Base-by-base conservation (phyloP, 2,329 filamentous ascomycete genomes). In the Diplodia intermedia region DNA sequence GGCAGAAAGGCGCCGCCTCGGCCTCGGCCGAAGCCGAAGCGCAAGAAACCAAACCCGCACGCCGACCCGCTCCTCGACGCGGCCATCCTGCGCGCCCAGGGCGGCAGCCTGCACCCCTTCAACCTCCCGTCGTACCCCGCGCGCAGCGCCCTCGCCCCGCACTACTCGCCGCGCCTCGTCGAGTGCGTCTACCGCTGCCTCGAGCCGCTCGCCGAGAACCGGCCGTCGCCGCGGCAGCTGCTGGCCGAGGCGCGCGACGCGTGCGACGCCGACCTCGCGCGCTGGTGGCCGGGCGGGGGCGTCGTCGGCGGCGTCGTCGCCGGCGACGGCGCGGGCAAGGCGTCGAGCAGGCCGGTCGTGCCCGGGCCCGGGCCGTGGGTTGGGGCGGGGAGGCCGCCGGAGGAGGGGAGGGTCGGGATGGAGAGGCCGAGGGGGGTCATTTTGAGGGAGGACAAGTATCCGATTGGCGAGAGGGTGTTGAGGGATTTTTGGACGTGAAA, bases 171-270 rank as follows among this genome's bases (percentile, higher is more conserved):
- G 0, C 33, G 56, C 31, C 38, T 60, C 11, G 56, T 60, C 20
- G 56, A 60, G 38, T n/a, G 12, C 36, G 56, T 47, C 14, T 60
- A 31, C 56, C 33, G 56, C 31, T 43, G 36, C 36, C 38, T 60
- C n/a, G 56, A 43, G 20, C 36, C 56, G 23, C 12, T 18, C 2
- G 20, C n/a, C 4, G 38, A 4, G 20, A 23, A 18, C 6, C 33
- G 55, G 12, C 55, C 55, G 5, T 3, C 12, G 1, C 4, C 26
- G 38, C 4, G 1, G 14, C 8, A n/a, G 1, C 2, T 60, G 38
- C 20, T 43, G 12, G 36, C 20, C 20, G 55, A 60, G 55, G 55
- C 20, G 20, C 5, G 20, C 11, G 55, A 29, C 11, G 55, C 26
- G 20, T 26, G n/a, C 12, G 7, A 1, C 9, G 56, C 20, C 38